phyloP scores from a whole-genome alignment of 306 rosid genomes.

The Senna tora region DNA sequence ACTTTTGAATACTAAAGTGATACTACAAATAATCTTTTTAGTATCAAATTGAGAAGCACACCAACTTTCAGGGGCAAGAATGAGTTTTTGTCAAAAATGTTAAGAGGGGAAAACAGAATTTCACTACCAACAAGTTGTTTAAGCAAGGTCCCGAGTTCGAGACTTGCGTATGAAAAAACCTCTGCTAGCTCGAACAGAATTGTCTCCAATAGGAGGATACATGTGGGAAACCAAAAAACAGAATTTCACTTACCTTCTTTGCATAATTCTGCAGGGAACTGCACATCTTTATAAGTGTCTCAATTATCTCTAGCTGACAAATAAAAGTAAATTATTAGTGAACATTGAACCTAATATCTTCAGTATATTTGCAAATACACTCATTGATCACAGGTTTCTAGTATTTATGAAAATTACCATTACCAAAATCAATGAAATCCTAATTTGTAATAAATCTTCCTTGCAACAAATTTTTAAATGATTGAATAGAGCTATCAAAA shows the following conservation, averaged over 20 bases:
- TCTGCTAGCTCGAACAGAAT: too few relatives aligned
- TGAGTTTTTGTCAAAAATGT: too few relatives aligned
- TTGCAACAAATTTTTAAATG: constrained; percentile 1
- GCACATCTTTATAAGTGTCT: constrained; percentile 78
- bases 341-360: neutral
- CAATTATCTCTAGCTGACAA: constrained; percentile 70
- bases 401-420: neutral
- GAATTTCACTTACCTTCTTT: constrained; percentile 58
- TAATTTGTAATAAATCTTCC: constrained; percentile 8
- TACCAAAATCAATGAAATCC: neutral
- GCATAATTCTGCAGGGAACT: constrained; percentile 56
- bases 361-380: neutral
- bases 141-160: too few relatives aligned
- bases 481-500: neutral
- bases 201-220: too few relatives aligned
- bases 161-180: too few relatives aligned
- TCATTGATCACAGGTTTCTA: neutral
- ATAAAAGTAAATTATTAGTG: constrained; percentile 24
- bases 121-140: too few relatives aligned
- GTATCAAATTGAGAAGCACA: neutral
- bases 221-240: too few relatives aligned
- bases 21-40: neutral
- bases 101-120: constrained; percentile 1
- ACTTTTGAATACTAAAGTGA: neutral
- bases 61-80: too few relatives aligned